Conservation (phyloP, 352 stramenopile genomes). For the Globisporangium orthogonon region DNA sequence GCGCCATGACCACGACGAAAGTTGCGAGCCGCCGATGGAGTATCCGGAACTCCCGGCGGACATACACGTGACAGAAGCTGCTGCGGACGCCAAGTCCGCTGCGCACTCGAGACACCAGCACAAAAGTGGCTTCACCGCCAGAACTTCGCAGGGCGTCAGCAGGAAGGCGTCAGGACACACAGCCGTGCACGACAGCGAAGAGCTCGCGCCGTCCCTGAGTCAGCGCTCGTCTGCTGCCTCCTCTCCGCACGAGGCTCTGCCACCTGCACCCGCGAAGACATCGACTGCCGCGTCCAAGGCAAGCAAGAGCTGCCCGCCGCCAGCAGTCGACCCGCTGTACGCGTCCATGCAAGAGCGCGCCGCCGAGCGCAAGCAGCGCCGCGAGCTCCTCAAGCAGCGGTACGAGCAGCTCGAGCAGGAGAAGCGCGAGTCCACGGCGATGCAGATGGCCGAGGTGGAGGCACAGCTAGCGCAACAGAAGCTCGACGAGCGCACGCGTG, state of each 20-base stretch:
- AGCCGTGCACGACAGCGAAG: background rate
- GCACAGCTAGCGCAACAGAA: slow-evolving; percentile 30
- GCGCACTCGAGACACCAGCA: background rate
- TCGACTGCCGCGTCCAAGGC: background rate
- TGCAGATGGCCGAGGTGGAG: slow-evolving; percentile 36
- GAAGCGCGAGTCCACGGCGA: slow-evolving; percentile 31
- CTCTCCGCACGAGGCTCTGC: background rate
- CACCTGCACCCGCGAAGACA: background rate
- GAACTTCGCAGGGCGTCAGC: background rate
- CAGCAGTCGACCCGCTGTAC: slow-evolving; percentile 35
- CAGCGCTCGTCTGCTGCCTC: background rate
- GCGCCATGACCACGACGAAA: background rate
- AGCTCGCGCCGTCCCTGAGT: background rate
- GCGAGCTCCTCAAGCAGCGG: slow-evolving; percentile 38
- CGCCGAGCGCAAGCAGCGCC: slow-evolving; percentile 43
- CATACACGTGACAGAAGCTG: background rate
- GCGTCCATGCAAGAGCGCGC: slow-evolving; percentile 47
- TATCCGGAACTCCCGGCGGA: background rate
- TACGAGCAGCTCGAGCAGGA: slow-evolving; percentile 47
- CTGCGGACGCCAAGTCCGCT: background rate
- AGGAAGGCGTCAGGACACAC: background rate
- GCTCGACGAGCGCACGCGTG: slow-evolving; percentile 26
- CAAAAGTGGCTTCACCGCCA: background rate
- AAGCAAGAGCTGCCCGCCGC: background rate
- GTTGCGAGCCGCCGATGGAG: background rate